Evolutionary conservation across 331 rosid genomes (phyloP).

Genomic region (Quercus phellos): DNA sequence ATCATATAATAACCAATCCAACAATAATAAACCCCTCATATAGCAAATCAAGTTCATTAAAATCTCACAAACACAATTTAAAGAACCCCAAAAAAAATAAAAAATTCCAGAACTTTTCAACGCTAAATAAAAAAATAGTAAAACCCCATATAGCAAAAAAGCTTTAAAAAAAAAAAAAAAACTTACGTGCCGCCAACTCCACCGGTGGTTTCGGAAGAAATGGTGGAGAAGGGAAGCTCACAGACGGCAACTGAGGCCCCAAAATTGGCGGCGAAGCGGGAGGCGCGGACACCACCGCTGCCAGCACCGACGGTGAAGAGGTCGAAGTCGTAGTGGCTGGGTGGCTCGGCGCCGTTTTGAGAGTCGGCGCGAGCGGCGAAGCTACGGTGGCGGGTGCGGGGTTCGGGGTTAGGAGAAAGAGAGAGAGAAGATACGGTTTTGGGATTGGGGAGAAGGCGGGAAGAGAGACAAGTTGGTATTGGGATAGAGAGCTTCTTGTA

Average conservation of each 20-base stretch:
- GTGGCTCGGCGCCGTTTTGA: constrained; percentile 41
- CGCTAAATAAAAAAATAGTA: neutral
- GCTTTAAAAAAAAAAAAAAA: neutral
- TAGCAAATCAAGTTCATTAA: neutral
- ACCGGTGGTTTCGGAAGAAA: constrained; percentile 79
- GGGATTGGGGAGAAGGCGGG: constrained; percentile 29
- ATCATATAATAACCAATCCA: neutral
- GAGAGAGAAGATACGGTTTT: constrained; percentile 33
- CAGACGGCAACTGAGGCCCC: constrained; percentile 85
- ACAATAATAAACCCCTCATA: neutral
- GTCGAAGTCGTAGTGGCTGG: constrained; percentile 69
- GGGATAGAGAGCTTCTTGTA: constrained; percentile 29
- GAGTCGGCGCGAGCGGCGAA: constrained; percentile 42
- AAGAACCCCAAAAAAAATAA: neutral
- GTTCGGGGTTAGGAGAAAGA: constrained; percentile 7
- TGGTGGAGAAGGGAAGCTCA: constrained; percentile 90
- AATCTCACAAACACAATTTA: neutral
- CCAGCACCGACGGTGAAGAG: constrained; percentile 97
- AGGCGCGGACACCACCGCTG: constrained; percentile 95
- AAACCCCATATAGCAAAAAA: neutral
- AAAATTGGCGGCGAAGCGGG: constrained; percentile 67
- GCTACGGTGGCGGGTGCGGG: constrained; percentile 22
- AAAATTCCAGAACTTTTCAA: neutral
- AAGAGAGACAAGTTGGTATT: constrained; percentile 26
- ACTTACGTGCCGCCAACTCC: constrained; percentile 98